These are phyloP conservation scores for Pisolithus orientalis DNA, from an alignment of 768 basidiomycete genomes.

Conservation along the genomic window DNA sequence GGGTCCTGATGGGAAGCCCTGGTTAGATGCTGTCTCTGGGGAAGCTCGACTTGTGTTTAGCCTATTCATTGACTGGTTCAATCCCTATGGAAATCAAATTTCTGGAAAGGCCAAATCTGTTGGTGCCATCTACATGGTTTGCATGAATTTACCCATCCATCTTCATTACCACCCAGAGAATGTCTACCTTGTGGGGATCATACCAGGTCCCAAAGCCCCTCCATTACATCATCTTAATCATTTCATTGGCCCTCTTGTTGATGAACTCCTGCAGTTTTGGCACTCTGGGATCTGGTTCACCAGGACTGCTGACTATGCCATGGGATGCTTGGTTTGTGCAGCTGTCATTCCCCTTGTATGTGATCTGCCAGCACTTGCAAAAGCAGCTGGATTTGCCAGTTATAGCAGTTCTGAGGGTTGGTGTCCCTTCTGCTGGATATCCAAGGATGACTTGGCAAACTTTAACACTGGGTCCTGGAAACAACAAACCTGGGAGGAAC, in stretches of 20 bases:
- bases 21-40: constrained; percentile 11
- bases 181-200: constrained; percentile 26
- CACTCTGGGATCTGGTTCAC: constrained; percentile 23
- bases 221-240: constrained; percentile 29
- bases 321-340: constrained; percentile 23
- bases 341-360: constrained; percentile 24
- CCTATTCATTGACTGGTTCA: constrained; percentile 33
- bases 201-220: constrained; percentile 17
- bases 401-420: constrained; percentile 1
- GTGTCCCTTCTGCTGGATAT: constrained; percentile 19
- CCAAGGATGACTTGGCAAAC: constrained; percentile 11
- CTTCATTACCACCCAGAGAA: constrained; percentile 29
- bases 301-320: constrained; percentile 12
- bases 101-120: constrained; percentile 20
- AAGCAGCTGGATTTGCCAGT: constrained; percentile 16
- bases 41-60: constrained; percentile 22
- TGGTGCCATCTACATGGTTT: constrained; percentile 28
- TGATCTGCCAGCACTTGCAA: constrained; percentile 18
- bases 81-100: constrained; percentile 28
- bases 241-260: constrained; percentile 30
- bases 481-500: constrained; percentile 8
- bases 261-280: constrained; percentile 31
- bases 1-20: constrained; percentile 16
- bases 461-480: constrained; percentile 15
- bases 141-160: constrained; percentile 22